These are phyloP conservation scores for Pichia sp. DNA, from an alignment of 1,139 yeast genomes.

Conservation along the genomic window DNA sequence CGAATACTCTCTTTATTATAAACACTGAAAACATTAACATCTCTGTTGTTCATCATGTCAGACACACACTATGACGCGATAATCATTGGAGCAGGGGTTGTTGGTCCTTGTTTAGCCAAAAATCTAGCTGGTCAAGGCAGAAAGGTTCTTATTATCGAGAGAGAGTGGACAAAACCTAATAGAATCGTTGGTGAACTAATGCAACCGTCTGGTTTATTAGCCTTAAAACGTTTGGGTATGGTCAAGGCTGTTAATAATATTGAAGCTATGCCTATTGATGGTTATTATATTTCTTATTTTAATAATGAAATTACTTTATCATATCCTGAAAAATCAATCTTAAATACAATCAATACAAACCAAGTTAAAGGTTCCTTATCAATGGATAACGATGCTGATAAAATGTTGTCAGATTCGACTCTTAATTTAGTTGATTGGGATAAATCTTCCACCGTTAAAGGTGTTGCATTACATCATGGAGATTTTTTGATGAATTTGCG, in stretches of 20 bases:
- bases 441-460: conserved; percentile 55
- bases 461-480: conserved; percentile 89
- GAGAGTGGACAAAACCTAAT: conserved; percentile 90
- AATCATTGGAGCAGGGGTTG: conserved; percentile 91
- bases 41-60: conserved; percentile 1
- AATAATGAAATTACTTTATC: conserved; percentile 53
- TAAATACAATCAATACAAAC: conserved; percentile 38
- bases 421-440: conserved; percentile 50
- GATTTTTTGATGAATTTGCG: conserved; percentile 75
- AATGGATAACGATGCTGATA: conserved; percentile 48
- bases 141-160: conserved; percentile 65
- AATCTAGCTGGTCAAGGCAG: conserved; percentile 89
- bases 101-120: conserved; percentile 90
- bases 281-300: conserved; percentile 71
- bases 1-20: background rate
- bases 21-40: background rate
- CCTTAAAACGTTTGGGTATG: conserved; percentile 77
- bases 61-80: conserved; percentile 48
- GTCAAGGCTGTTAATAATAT: conserved; percentile 70
- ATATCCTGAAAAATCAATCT: conserved; percentile 53
- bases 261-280: conserved; percentile 70
- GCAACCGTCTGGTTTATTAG: conserved; percentile 92
- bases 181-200: conserved; percentile 94
- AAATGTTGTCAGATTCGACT: conserved; percentile 42
- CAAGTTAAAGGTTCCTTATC: conserved; percentile 51